A percentile compares a stretch with the other conserved stretches of the same genome.
Evolutionary conservation across 176 grass and related monocot species (phyloP).

Genomic region (Dactylis glomerata): DNA sequence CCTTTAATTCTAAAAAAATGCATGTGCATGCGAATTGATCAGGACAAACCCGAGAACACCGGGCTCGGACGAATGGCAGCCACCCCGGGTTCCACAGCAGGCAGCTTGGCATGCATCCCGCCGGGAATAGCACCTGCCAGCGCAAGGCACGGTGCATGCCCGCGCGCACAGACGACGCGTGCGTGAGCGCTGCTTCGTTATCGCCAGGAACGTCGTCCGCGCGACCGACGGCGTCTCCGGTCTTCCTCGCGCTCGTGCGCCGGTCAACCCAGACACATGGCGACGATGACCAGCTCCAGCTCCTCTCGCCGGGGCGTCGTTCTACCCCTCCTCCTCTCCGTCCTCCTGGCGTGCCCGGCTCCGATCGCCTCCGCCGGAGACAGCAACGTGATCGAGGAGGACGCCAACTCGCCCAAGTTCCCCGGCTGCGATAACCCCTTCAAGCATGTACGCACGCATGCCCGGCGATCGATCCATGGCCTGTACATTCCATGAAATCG

Average conservation of each 20-base stretch:
- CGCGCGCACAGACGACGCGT: neutral
- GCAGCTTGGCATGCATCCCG: neutral
- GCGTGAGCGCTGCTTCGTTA: neutral
- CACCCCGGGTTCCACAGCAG: neutral
- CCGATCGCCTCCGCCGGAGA: constrained; percentile 14
- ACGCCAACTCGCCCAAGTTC: constrained; percentile 43
- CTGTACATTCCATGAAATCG: neutral
- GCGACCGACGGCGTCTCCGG: constrained; percentile 9
- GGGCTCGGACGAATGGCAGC: constrained; percentile 7
- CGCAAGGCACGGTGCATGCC: constrained; percentile 9
- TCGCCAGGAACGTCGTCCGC: neutral
- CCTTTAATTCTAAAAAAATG: no score
- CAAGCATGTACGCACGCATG: constrained; percentile 34
- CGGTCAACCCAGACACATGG: constrained; percentile 27
- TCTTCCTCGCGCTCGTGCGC: neutral
- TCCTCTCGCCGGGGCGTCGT: constrained; percentile 15
- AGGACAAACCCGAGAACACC: neutral
- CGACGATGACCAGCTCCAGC: constrained; percentile 7
- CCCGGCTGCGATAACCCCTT: constrained; percentile 63
- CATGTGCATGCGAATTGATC: neutral
- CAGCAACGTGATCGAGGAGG: constrained; percentile 41
- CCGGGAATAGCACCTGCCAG: constrained; percentile 6
- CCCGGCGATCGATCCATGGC: neutral
- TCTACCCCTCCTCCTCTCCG: constrained; percentile 23
- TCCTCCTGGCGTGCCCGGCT: constrained; percentile 19